Evolutionary conservation across 257 asterid species (phyloP).

Genomic region (Solanum appendiculatum): DNA sequence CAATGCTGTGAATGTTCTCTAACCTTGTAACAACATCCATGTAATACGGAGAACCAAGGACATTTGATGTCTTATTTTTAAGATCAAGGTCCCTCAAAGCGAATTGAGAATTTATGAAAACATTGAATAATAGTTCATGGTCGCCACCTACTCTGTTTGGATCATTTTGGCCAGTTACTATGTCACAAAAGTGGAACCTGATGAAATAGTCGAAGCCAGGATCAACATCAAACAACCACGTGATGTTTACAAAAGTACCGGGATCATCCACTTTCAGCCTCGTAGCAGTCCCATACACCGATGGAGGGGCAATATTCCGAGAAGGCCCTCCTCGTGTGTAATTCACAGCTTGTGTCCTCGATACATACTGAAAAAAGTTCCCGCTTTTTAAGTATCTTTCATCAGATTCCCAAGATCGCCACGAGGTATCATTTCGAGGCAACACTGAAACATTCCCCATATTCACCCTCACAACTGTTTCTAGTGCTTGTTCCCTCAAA

Average conservation of each 20-base stretch:
- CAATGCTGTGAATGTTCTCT: background rate
- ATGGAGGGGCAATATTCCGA: slow-evolving; percentile 17
- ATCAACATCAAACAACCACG: slow-evolving; percentile 26
- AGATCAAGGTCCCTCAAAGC: slow-evolving; percentile 20
- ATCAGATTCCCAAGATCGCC: slow-evolving; percentile 29
- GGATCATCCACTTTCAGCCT: slow-evolving; percentile 10
- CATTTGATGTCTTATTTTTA: background rate
- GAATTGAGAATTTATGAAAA: slow-evolving; percentile 13
- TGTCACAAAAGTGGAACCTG: slow-evolving; percentile 29
- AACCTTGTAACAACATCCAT: slow-evolving; percentile 13
- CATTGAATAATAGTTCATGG: slow-evolving; percentile 9
- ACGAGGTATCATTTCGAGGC: slow-evolving; percentile 26
- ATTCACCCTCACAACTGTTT: slow-evolving; percentile 23
- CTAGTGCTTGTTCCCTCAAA: slow-evolving; percentile 16
- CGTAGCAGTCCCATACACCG: slow-evolving; percentile 24
- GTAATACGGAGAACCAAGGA: slow-evolving; percentile 17
- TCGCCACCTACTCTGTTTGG: background rate
- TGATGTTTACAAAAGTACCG: background rate
- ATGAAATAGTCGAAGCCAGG: slow-evolving; percentile 30
- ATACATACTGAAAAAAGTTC: slow-evolving; percentile 3
- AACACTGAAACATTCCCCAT: slow-evolving; percentile 25
- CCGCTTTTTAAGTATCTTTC: background rate
- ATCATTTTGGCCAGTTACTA: background rate
- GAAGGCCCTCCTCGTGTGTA: slow-evolving; percentile 8
- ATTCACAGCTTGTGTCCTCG: slow-evolving; percentile 6